phyloP scores from a whole-genome alignment of 2,329 filamentous ascomycete genomes.

The Pseudogymnoascus sp. region DNA sequence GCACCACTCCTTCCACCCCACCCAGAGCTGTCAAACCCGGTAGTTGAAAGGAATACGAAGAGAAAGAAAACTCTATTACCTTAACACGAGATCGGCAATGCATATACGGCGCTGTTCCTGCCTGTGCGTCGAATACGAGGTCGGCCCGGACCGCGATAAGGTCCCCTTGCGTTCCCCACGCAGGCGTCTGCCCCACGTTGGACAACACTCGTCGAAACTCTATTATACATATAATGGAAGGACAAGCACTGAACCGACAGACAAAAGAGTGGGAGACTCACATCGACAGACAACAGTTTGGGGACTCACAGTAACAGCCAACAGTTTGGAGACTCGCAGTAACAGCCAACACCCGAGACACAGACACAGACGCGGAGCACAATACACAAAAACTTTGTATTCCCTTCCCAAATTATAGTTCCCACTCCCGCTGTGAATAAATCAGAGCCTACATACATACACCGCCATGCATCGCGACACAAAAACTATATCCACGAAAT shows the following conservation, averaged over 20 bases:
- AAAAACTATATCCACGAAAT: constrained; percentile 2
- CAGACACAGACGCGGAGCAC: neutral
- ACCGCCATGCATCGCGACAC: neutral
- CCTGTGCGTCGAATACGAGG: neutral
- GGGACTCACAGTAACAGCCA: neutral
- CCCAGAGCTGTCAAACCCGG: neutral
- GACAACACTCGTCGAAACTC: neutral
- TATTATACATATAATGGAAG: neutral
- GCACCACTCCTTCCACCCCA: constrained; percentile 16
- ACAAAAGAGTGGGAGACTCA: no score
- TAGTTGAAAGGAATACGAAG: neutral
- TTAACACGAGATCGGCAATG: neutral
- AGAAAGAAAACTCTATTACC: neutral
- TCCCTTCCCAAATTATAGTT: neutral
- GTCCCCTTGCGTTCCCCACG: neutral
- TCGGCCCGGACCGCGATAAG: neutral
- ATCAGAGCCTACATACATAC: neutral
- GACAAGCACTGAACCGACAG: neutral
- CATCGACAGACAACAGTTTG: neutral
- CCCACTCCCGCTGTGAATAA: neutral
- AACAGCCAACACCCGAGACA: neutral
- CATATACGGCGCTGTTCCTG: neutral
- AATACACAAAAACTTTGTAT: neutral
- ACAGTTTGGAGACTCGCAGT: neutral
- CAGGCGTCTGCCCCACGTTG: neutral